phyloP scores from a whole-genome alignment of 129 eudicot species.

The Calendula officinalis region DNA sequence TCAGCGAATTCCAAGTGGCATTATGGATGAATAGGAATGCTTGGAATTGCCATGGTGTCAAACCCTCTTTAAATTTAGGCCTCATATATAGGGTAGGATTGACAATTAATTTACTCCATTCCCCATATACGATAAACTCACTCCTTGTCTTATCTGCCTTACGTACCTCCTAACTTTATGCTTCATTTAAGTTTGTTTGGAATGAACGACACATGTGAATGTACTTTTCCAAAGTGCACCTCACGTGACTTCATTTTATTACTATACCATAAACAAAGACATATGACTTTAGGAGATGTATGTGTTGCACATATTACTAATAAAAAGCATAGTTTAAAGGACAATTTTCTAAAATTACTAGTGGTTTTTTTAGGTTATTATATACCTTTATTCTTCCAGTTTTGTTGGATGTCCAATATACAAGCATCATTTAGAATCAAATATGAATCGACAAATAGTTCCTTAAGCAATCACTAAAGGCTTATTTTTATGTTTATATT shows the following conservation, averaged over 20 bases:
- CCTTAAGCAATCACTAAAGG: too few species aligned
- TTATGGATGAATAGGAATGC: too few species aligned
- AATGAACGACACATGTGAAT: constrained; percentile 56
- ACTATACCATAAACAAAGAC: constrained; percentile 20
- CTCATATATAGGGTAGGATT: too few species aligned
- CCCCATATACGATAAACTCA: constrained; percentile 21
- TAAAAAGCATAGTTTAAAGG: neutral
- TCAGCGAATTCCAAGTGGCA: too few species aligned
- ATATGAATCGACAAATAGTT: neutral
- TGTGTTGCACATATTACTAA: too few species aligned
- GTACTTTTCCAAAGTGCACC: constrained; percentile 50
- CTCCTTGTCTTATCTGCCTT: constrained; percentile 17
- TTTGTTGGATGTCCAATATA: constrained; percentile 9
- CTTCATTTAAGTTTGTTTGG: constrained; percentile 37
- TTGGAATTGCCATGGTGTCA: too few species aligned
- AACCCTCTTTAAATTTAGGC: too few species aligned
- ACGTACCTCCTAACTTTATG: constrained; percentile 34
- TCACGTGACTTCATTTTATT: constrained; percentile 48
- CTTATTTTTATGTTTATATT: too few species aligned
- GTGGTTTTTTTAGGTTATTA: neutral
- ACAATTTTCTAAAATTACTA: neutral
- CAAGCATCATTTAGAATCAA: neutral
- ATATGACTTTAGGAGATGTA: neutral
- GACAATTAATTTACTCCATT: constrained; percentile 4
- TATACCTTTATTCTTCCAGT: neutral